phyloP scores from a whole-genome alignment of 768 basidiomycete genomes.

The Rossbeevera mucosa region DNA sequence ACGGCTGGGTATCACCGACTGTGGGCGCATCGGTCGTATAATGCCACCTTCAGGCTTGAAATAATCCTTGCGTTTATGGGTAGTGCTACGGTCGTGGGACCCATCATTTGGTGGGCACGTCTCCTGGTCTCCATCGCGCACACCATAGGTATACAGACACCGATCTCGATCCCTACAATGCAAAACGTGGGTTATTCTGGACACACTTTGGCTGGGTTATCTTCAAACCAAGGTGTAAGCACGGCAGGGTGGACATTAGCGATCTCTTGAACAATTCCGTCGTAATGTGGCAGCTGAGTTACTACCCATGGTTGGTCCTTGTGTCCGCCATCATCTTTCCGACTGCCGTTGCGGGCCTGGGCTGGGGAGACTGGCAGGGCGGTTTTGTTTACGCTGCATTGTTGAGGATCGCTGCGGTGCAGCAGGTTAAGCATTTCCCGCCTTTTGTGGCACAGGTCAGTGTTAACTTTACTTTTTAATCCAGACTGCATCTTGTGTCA shows the following conservation, averaged over 20 bases:
- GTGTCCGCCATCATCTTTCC: background rate
- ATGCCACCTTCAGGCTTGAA: background rate
- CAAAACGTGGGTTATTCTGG: slow-evolving; percentile 1
- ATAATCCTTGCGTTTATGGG: background rate
- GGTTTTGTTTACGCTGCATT: slow-evolving; percentile 1
- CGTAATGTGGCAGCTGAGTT: slow-evolving; percentile 1
- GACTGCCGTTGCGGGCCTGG: background rate
- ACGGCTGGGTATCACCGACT: slow-evolving; percentile 3
- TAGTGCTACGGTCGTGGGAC: background rate
- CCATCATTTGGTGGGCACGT: slow-evolving; percentile 1
- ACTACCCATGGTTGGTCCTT: slow-evolving; percentile 1
- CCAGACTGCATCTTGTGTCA: slow-evolving; percentile 2
- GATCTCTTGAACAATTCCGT: slow-evolving; percentile 1
- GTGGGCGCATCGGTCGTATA: slow-evolving; percentile 3
- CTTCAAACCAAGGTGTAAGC: slow-evolving; percentile 3
- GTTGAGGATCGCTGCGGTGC: slow-evolving; percentile 1
- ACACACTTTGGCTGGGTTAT: background rate
- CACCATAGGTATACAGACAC: slow-evolving; percentile 9
- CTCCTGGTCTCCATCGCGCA: background rate
- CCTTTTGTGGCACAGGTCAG: background rate
- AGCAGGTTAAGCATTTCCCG: background rate
- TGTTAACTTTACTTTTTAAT: background rate
- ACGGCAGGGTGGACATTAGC: slow-evolving; percentile 2
- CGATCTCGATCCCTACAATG: slow-evolving; percentile 4
- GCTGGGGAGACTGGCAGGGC: slow-evolving; percentile 7